A percentile compares a stretch with the other conserved stretches of the same genome.
phyloP scores from a whole-genome alignment of 805 yeast species.

The Teunomyces lycoperdinae region DNA sequence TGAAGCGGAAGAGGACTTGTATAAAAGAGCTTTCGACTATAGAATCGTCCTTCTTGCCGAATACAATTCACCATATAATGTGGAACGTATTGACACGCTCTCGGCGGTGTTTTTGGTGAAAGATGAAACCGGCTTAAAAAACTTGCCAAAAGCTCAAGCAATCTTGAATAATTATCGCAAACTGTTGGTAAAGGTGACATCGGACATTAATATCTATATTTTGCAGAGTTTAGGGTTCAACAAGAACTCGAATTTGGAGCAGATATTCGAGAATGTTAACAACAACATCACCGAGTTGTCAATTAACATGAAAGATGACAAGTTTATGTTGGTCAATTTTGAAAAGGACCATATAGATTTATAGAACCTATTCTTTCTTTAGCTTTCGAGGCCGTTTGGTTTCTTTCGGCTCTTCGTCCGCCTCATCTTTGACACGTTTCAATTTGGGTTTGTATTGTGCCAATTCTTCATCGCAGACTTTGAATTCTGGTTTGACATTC shows the following conservation, averaged over 20 bases:
- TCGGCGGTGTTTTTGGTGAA: slow-evolving; percentile 23
- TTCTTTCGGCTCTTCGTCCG: background rate
- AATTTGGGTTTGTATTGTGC: slow-evolving; percentile 4
- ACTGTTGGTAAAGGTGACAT: slow-evolving; percentile 16
- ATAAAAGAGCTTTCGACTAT: slow-evolving; percentile 16
- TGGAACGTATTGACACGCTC: slow-evolving; percentile 15
- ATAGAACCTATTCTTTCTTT: slow-evolving; percentile 7
- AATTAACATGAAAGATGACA: slow-evolving; percentile 27
- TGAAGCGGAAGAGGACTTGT: slow-evolving; percentile 12
- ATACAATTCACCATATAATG: slow-evolving; percentile 6
- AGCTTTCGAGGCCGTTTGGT: background rate
- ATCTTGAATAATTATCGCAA: slow-evolving; percentile 20
- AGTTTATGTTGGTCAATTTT: slow-evolving; percentile 35
- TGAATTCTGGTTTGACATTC: slow-evolving; percentile 21
- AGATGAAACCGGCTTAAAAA: slow-evolving; percentile 15
- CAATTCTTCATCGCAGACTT: slow-evolving; percentile 11
- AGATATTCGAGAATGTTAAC: slow-evolving; percentile 27
- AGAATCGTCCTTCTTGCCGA: slow-evolving; percentile 19
- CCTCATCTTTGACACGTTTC: background rate
- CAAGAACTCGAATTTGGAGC: slow-evolving; percentile 29
- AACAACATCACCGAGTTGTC: slow-evolving; percentile 29
- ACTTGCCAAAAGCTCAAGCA: slow-evolving; percentile 19
- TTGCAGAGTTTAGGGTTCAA: slow-evolving; percentile 21
- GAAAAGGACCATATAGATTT: slow-evolving; percentile 34
- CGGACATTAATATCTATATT: slow-evolving; percentile 24